A percentile compares a stretch with the other conserved stretches of the same genome.
Conservation (phyloP, 2,329 filamentous ascomycete species). For the Samsoniella hepiali region DNA sequence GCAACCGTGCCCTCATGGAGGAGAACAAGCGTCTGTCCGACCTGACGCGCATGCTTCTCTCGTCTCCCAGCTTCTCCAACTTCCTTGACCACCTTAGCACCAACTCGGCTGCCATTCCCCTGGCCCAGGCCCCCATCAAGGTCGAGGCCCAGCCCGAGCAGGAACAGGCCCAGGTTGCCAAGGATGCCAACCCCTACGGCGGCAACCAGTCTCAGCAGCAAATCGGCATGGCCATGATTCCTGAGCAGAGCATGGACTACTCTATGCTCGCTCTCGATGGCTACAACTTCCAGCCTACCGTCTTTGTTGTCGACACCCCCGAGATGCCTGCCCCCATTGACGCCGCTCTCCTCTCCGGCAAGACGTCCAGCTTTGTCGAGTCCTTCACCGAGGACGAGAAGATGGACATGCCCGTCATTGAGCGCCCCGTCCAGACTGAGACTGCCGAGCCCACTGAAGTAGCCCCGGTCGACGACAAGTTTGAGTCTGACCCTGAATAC, state of each 20-base stretch:
- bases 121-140: constrained; percentile 39
- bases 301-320: constrained; percentile 73
- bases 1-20: constrained; percentile 78
- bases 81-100: constrained; percentile 70
- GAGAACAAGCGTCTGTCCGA: constrained; percentile 81
- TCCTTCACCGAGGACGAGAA: constrained; percentile 49
- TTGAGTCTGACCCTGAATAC: constrained; percentile 61
- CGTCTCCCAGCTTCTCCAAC: constrained; percentile 77
- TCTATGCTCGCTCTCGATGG: constrained; percentile 63
- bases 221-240: constrained; percentile 79
- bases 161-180: constrained; percentile 53
- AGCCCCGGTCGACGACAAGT: constrained; percentile 47
- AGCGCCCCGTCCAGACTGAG: constrained; percentile 42
- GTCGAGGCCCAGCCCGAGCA: constrained; percentile 40
- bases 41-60: constrained; percentile 76
- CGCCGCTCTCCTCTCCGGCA: constrained; percentile 65
- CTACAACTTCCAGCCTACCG: constrained; percentile 64
- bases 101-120: constrained; percentile 49
- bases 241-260: constrained; percentile 74
- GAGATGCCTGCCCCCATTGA: constrained; percentile 60
- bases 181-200: constrained; percentile 63
- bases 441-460: constrained; percentile 28
- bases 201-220: constrained; percentile 57
- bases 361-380: constrained; percentile 56
- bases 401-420: constrained; percentile 53